Evolutionary conservation across 768 basidiomycete species (phyloP).

Genomic region (Dentipellis sp.): DNA sequence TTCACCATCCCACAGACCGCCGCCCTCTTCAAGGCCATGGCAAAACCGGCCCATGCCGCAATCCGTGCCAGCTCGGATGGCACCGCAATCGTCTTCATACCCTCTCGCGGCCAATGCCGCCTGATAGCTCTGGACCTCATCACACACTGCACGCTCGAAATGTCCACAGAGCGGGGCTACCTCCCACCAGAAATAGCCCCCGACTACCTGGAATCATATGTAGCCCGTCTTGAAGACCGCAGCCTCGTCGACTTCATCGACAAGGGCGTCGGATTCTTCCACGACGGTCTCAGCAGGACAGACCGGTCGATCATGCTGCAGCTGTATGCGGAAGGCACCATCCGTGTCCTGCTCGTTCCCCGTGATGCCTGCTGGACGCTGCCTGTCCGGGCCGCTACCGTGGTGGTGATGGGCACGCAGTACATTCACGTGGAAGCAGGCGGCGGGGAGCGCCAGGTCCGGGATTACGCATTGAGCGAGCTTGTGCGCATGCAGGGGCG

Average conservation of each 20-base stretch:
- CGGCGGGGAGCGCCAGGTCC: conserved; percentile 53
- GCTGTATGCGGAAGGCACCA: conserved; percentile 70
- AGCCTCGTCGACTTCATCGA: conserved; percentile 63
- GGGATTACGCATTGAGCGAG: conserved; percentile 75
- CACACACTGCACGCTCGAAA: conserved; percentile 76
- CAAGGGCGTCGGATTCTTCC: conserved; percentile 84
- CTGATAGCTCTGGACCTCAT: conserved; percentile 74
- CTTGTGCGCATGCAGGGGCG: conserved; percentile 88
- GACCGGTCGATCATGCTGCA: conserved; percentile 72
- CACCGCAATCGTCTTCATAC: conserved; percentile 76
- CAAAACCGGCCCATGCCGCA: conserved; percentile 79
- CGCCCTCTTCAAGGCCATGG: conserved; percentile 84
- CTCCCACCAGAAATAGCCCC: conserved; percentile 39
- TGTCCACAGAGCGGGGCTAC: conserved; percentile 61
- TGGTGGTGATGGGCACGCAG: conserved; percentile 91
- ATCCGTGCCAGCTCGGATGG: conserved; percentile 41
- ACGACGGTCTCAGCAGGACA: conserved; percentile 53
- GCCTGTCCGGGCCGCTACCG: conserved; percentile 73
- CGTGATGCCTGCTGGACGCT: conserved; percentile 83
- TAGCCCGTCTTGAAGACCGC: conserved; percentile 50
- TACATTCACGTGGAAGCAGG: conserved; percentile 46
- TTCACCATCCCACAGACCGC: conserved; percentile 85
- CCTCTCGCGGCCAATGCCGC: conserved; percentile 71
- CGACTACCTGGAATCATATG: conserved; percentile 49
- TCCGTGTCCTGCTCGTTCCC: conserved; percentile 76